A percentile compares a stretch with the other conserved stretches of the same genome.
These are phyloP conservation scores for Sarcomyxa edulis DNA, from an alignment of 768 basidiomycete genomes.

Conservation along the genomic window DNA sequence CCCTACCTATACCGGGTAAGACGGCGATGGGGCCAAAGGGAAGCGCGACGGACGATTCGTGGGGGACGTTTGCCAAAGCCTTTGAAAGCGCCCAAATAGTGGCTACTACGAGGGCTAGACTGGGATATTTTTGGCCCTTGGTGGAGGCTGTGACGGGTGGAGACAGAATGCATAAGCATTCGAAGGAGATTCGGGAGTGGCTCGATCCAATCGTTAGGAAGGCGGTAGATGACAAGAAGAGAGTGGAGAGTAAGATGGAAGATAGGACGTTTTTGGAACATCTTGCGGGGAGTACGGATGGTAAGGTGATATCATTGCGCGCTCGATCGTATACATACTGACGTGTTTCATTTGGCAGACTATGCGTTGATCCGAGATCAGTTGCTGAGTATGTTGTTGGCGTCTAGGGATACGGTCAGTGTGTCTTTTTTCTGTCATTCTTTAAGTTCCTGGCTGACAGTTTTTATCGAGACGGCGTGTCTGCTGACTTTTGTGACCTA, in stretches of 20 bases:
- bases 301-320: conserved; percentile 28
- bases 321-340: too few species aligned
- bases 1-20: conserved; percentile 44
- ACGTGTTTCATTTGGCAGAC: conserved; percentile 38
- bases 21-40: conserved; percentile 51
- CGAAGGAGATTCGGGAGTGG: conserved; percentile 49
- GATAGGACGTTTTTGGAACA: conserved; percentile 67
- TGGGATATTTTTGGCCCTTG: conserved; percentile 57
- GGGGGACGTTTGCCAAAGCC: conserved; percentile 56
- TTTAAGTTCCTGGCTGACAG: conserved; percentile 2
- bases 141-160: conserved; percentile 53
- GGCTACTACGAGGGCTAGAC: conserved; percentile 40
- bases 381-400: conserved; percentile 70
- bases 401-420: conserved; percentile 72
- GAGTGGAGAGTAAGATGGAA: conserved; percentile 29
- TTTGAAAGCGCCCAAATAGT: conserved; percentile 55
- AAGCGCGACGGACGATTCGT: conserved; percentile 51
- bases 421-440: background rate
- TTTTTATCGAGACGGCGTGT: conserved; percentile 50
- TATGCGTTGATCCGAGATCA: conserved; percentile 67
- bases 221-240: conserved; percentile 42
- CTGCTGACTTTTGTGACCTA: conserved; percentile 68
- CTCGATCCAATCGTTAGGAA: conserved; percentile 58
- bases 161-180: conserved; percentile 45
- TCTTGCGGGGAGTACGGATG: conserved; percentile 58